Conservation (phyloP, 176 grass and related monocot species). For the Thinopyrum elongatum region DNA sequence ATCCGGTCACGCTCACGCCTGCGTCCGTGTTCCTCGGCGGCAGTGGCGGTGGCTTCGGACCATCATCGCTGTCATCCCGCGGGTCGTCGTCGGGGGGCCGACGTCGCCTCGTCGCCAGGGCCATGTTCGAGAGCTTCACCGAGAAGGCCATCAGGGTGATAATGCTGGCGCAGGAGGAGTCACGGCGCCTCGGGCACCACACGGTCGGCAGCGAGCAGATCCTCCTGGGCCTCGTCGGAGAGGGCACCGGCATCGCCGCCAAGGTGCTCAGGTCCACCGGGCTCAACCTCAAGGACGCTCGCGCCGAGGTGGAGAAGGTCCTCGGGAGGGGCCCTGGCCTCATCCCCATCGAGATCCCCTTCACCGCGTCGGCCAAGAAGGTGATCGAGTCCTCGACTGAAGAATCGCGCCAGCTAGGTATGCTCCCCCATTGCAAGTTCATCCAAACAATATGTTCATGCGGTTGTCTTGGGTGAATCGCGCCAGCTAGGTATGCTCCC, state of each 20-base stretch:
- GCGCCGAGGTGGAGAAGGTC: conserved; percentile 96
- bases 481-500: conserved; percentile 61
- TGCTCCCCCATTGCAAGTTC: background rate
- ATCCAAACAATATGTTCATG: background rate
- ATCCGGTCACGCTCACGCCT: too few species aligned
- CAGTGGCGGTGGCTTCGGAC: background rate
- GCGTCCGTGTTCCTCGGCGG: background rate
- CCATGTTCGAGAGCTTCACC: conserved; percentile 63
- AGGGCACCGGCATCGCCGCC: conserved; percentile 84
- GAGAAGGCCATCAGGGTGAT: conserved; percentile 95
- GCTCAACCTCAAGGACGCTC: conserved; percentile 86
- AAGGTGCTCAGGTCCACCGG: conserved; percentile 91
- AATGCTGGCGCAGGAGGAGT: conserved; percentile 93
- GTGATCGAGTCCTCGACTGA: conserved; percentile 72
- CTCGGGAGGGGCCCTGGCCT: conserved; percentile 77
- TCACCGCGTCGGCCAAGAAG: conserved; percentile 68
- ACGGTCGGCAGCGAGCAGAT: conserved; percentile 92
- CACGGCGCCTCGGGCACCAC: conserved; percentile 70
- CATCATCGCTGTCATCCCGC: background rate
- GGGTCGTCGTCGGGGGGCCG: background rate
- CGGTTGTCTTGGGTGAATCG: conserved; percentile 42
- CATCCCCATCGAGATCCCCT: conserved; percentile 79
- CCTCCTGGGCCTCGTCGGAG: conserved; percentile 76
- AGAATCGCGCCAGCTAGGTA: conserved; percentile 85
- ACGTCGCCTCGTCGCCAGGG: background rate